Evolutionary conservation across 2,329 filamentous ascomycete species (phyloP).

Genomic region (Botrytis fabae): DNA sequence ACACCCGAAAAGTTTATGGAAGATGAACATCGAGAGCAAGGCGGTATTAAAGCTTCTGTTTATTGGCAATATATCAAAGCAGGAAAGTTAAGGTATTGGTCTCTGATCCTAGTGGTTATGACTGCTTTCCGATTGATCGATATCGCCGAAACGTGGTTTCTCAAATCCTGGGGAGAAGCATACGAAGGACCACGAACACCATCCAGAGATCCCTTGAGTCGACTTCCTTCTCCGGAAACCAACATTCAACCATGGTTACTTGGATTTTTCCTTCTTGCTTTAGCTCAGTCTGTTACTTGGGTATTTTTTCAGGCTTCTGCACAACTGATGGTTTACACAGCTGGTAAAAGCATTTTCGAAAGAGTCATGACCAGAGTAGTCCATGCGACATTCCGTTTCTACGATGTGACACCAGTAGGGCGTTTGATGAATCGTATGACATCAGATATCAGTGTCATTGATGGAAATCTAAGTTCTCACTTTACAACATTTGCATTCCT

Average conservation of each 20-base stretch:
- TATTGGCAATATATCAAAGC: conserved; percentile 87
- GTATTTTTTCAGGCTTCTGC: conserved; percentile 65
- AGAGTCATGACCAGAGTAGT: conserved; percentile 72
- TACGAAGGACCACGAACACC: conserved; percentile 50
- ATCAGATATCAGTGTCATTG: conserved; percentile 84
- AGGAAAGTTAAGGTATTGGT: conserved; percentile 74
- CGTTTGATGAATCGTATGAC: conserved; percentile 91
- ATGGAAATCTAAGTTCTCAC: conserved; percentile 78
- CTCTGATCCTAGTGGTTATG: conserved; percentile 61
- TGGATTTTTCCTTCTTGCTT: conserved; percentile 66
- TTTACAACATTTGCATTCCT: conserved; percentile 72
- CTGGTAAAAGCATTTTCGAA: conserved; percentile 73
- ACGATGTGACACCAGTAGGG: conserved; percentile 86
- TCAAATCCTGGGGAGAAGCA: conserved; percentile 84
- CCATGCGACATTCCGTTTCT: conserved; percentile 82
- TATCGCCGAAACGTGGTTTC: conserved; percentile 72
- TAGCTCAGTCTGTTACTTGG: conserved; percentile 59
- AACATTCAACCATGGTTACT: conserved; percentile 74
- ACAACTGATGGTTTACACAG: conserved; percentile 75
- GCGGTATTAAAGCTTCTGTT: conserved; percentile 71
- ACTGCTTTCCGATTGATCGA: conserved; percentile 62
- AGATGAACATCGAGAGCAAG: conserved; percentile 72
- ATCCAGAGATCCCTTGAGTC: conserved; percentile 44
- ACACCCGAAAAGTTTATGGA: conserved; percentile 76
- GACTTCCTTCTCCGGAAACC: conserved; percentile 64